These are phyloP conservation scores for Monosporascus cannonballus DNA, from an alignment of 2,329 filamentous ascomycete species.

Conservation along the genomic window DNA sequence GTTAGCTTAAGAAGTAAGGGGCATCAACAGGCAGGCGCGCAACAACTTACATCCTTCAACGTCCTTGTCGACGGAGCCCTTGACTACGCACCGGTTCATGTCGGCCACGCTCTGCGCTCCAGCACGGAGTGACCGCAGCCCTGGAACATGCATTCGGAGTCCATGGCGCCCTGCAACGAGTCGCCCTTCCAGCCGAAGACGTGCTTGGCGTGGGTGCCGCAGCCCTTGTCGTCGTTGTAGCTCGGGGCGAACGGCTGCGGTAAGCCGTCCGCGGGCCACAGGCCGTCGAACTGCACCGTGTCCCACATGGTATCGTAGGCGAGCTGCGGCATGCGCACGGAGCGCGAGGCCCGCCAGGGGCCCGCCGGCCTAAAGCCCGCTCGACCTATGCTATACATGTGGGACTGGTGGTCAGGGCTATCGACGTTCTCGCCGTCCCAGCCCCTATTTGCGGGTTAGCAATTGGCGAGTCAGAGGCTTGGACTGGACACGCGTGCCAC, in stretches of 20 bases:
- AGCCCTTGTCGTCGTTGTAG: slow-evolving; percentile 22
- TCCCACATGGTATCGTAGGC: slow-evolving; percentile 37
- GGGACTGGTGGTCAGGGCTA: slow-evolving; percentile 1
- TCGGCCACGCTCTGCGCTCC: slow-evolving; percentile 24
- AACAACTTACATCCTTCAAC: slow-evolving; percentile 23
- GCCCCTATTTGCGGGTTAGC: neutral
- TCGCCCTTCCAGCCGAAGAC: slow-evolving; percentile 27
- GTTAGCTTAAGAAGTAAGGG: neutral
- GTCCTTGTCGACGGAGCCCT: slow-evolving; percentile 23
- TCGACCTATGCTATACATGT: slow-evolving; percentile 15
- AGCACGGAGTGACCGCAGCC: slow-evolving; percentile 27
- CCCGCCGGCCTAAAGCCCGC: slow-evolving; percentile 12
- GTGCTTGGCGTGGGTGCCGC: slow-evolving; percentile 29
- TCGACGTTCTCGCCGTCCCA: slow-evolving; percentile 12
- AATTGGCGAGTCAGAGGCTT: neutral
- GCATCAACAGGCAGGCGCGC: neutral
- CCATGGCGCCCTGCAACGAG: slow-evolving; percentile 20
- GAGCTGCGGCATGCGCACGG: slow-evolving; percentile 32
- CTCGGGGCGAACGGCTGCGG: slow-evolving; percentile 18
- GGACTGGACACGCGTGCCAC: neutral
- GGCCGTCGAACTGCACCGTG: slow-evolving; percentile 26
- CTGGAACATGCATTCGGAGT: slow-evolving; percentile 30
- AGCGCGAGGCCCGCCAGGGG: slow-evolving; percentile 18
- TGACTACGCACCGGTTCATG: slow-evolving; percentile 27
- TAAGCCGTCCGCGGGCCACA: slow-evolving; percentile 23